Evolutionary conservation across 441 rosid species (phyloP), one percentile per base, ranked within the genome.

Genomic region (Gossypium davidsonii): DNA sequence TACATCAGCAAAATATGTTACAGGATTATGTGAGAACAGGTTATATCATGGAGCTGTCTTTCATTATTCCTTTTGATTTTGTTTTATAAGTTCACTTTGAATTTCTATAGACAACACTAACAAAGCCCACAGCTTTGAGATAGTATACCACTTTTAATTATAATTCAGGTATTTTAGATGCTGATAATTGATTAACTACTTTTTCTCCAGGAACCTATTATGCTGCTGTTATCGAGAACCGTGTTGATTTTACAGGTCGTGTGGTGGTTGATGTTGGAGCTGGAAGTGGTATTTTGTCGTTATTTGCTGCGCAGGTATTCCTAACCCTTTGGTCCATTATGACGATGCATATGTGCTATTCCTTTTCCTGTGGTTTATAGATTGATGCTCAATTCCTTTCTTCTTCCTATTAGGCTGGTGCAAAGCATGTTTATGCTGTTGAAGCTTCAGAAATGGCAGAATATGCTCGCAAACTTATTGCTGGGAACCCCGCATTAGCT

Each of bases 401-500:
- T 59, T 48, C 28, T 17, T n/a, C 46, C 68, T 17, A 66, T 55
- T 82, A 94, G 97, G 98, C 97, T 77, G 97, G 97, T 80, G 98
- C 97, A 72, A 94, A 88, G 82, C 98, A 90, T 88, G 97, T 94
- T 28, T 94, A 90, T 84, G 98, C 98, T 56, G 91, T 94, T 65
- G 98, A 94, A 85, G 97, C 98, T 71, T 94, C 97, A 73, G 98
- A 94, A 80, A 94, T 94, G 97, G 93, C 97, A 62, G 97, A 92
- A 70, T 94, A 94, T 83, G 97, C 98, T 31, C 84, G 91, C 71
- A 94, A 88, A 77, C 91, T 94, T 72, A 89, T 94, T 85, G 87
- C 94, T 74, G 98, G 97, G 76, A 92, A 94, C 68, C 96, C 97
- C 12, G 71, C 82, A 0, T 79, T 80, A 68, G 91, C 86, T 44